Evolutionary conservation across 768 basidiomycete species (phyloP), one percentile per base, ranked within the genome.

Genomic region (Mycena rosella): DNA sequence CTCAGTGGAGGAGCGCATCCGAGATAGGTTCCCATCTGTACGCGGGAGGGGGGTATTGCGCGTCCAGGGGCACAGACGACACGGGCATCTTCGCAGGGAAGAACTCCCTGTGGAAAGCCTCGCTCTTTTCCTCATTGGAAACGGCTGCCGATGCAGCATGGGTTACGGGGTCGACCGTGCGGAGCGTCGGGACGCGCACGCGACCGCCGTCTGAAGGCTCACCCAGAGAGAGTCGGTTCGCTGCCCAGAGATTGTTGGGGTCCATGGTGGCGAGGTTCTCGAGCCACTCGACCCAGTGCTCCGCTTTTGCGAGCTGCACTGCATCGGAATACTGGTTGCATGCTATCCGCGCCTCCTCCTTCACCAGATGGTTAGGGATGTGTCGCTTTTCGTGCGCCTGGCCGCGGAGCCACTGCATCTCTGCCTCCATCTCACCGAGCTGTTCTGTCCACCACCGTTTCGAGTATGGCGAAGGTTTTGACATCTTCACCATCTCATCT

Each of bases 101-200:
- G 74, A 83, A 83, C 0, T 68, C 64, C 5, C 68, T 49, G 2
- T 63, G 52, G 2, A 80, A 60, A 1, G 64, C n/a, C 17, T 48
- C 63, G 0, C 70, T 73, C 48, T 81, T 82, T 1, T 63, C 74
- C 20, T 70, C 48, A 26, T 77, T 79, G 24, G 74, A 63, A 5
- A 49, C 65, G 10, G 72, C 60, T 38, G 8, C 38, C 15, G 32
- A 6, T 10, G 3, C 38, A 38, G 3, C 15, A 3, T 38, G 14
- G 9, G 38, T 38, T 17, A 38, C 38, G 38, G 38, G 38, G 15
- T 38, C 14, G 9, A 38, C 14, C 3, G 15, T 17, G 3, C 38
- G 8, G 9, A 38, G 38, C 8, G 38, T 38, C 38, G 38, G 38
- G 38, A 38, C 38, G 38, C 38, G 38, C 15, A 14, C 7, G 38